A percentile compares a stretch with the other conserved stretches of the same genome.
These are phyloP conservation scores for Anthoceros angustus DNA, from an alignment of 225 moss, liverwort and hornwort species.

Conservation along the genomic window DNA sequence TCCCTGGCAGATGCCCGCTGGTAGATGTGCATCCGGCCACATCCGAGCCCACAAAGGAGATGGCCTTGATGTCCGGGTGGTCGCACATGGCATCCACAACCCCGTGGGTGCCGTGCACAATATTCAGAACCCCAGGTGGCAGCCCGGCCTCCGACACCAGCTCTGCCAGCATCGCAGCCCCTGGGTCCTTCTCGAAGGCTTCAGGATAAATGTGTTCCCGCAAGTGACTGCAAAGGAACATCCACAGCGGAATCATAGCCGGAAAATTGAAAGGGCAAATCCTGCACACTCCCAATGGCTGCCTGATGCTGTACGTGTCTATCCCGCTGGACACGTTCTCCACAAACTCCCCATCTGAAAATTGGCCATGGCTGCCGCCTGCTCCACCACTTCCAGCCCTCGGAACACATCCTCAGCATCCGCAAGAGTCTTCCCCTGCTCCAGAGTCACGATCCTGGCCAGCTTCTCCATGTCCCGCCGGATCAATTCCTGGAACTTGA, in stretches of 20 bases:
- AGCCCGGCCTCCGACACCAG: constrained; percentile 81
- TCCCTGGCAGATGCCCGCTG: constrained; percentile 70
- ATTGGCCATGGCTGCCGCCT: constrained; percentile 87
- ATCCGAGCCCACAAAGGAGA: constrained; percentile 91
- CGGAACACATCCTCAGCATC: constrained; percentile 93
- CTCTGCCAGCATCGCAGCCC: constrained; percentile 81
- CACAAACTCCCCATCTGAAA: constrained; percentile 83
- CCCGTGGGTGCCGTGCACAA: constrained; percentile 72
- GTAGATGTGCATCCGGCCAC: constrained; percentile 85
- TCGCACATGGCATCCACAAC: constrained; percentile 83
- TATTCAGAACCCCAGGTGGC: constrained; percentile 74
- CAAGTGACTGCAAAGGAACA: constrained; percentile 89
- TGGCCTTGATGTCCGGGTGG: constrained; percentile 75
- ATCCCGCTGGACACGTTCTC: constrained; percentile 56
- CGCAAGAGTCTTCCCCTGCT: constrained; percentile 87
- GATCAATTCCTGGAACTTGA: constrained; percentile 91
- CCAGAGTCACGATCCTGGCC: constrained; percentile 58
- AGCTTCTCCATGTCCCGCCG: constrained; percentile 88
- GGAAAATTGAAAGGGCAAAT: constrained; percentile 97
- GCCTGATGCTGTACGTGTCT: constrained; percentile 80
- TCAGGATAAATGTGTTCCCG: constrained; percentile 73
- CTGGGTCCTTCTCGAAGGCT: constrained; percentile 92
- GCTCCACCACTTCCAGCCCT: constrained; percentile 93
- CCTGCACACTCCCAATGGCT: constrained; percentile 95
- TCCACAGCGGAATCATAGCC: constrained; percentile 97